These are phyloP conservation scores for Aspergillus texensis DNA, from an alignment of 2,329 filamentous ascomycete species.

Conservation along the genomic window DNA sequence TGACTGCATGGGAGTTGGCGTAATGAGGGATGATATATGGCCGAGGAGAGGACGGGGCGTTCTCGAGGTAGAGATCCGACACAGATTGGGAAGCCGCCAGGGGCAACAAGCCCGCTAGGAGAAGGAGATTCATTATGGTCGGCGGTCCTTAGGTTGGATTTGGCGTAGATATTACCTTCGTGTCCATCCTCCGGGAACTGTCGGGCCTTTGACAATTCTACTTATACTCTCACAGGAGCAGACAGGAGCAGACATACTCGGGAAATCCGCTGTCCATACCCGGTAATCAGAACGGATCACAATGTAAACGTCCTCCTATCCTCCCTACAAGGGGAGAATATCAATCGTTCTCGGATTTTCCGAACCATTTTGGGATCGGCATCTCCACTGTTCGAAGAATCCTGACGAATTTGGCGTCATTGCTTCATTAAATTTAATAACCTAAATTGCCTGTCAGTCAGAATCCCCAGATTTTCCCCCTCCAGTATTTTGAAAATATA, in stretches of 20 bases:
- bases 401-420: not conserved
- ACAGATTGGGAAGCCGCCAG: slow-evolving; percentile 13
- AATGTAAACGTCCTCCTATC: not conserved
- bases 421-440: not conserved
- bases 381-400: not conserved
- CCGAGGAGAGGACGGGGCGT: slow-evolving; percentile 36
- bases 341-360: not conserved
- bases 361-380: not conserved
- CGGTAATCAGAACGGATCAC: not conserved
- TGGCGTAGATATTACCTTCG: too few species aligned
- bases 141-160: not conserved
- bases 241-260: not conserved
- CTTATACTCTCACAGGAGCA: not conserved
- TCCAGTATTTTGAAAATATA: not conserved
- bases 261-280: not conserved
- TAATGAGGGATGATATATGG: slow-evolving; percentile 42
- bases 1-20: slow-evolving; percentile 34
- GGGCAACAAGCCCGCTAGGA: slow-evolving; percentile 7
- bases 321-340: not conserved
- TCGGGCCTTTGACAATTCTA: not conserved
- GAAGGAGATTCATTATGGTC: slow-evolving; percentile 10
- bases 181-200: not conserved
- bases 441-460: not conserved
- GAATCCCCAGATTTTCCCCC: not conserved
- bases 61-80: slow-evolving; percentile 28